phyloP scores from a whole-genome alignment of 176 grass and related monocot genomes.

The Areca catechu region DNA sequence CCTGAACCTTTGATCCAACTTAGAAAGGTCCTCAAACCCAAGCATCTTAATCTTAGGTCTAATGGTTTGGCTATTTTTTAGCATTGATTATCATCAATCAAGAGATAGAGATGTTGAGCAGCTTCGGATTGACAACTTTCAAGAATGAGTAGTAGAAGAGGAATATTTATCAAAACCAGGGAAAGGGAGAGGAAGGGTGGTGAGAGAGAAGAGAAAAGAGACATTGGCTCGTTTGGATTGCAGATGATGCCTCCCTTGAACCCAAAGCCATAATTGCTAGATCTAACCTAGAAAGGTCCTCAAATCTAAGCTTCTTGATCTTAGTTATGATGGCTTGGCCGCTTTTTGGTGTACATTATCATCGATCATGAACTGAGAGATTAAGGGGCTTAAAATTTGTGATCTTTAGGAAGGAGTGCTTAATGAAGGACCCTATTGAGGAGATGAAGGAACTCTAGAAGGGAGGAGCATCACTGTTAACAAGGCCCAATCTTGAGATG shows the following conservation, averaged over 20 bases:
- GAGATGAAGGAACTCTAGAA: constrained; percentile 67
- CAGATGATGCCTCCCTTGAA: constrained; percentile 2
- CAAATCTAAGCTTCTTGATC: neutral
- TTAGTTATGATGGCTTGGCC: constrained; percentile 4
- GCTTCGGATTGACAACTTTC: constrained; percentile 85
- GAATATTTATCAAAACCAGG: constrained; percentile 37
- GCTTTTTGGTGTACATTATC: constrained; percentile 48
- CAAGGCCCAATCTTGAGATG: constrained; percentile 56
- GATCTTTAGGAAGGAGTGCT: constrained; percentile 48
- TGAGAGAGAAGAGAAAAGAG: too few species aligned
- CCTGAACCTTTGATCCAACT: constrained; percentile 31
- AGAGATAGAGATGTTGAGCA: constrained; percentile 20
- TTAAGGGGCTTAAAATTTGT: constrained; percentile 79
- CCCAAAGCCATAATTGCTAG: constrained; percentile 36
- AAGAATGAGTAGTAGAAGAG: constrained; percentile 47
- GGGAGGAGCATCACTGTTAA: constrained; percentile 88
- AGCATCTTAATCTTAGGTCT: too few species aligned
- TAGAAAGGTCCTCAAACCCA: constrained; percentile 46
- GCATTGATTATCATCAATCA: too few species aligned
- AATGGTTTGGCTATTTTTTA: too few species aligned
- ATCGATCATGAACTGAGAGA: constrained; percentile 62
- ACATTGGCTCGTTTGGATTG: too few species aligned
- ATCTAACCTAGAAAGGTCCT: neutral
- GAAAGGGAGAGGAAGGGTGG: constrained; percentile 43
- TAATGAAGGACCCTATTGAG: constrained; percentile 75